Evolutionary conservation across 2,329 filamentous ascomycete genomes (phyloP), one percentile per base, ranked within the genome.

Genomic region (Trichoderma gracile): DNA sequence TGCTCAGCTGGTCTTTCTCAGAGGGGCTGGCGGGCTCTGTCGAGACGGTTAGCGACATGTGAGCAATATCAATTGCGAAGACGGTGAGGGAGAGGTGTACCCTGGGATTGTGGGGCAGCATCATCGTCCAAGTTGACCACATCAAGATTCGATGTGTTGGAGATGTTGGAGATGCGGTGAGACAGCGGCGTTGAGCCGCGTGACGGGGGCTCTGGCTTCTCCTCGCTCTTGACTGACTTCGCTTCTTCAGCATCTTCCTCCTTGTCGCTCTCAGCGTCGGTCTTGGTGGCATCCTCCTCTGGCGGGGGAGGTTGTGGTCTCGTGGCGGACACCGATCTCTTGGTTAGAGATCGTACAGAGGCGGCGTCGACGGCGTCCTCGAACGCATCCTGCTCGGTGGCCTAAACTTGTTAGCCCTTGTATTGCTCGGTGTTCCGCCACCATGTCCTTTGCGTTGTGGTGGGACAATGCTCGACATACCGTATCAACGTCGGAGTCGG

Each of bases 311-410:
- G 64, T n/a, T 71, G 64, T 57, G 68, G 73, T 66, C 75, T 78
- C 45, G 77, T 71, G 52, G 74, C 68, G 19, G 77, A 77, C 38
- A 71, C 69, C 60, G 73, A 70, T 73, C 82, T 78, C 69, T 80
- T 81, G 43, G 84, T 87, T 67, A 92, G 77, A 27, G 89, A 92
- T 66, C 89, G 85, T 59, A 85, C 80, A 40, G 86, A 88, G 52
- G 80, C 77, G 66, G 82, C 85, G 76, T 91, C 89, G 70, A 86
- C 80, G 63, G 91, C 92, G 81, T 97, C 92, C 78, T 96, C 92
- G 73, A 96, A 96, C 17, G 85, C 70, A 46, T 78, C 77, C 38
- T 73, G 66, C 33, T 77, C 77, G 42, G 69, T 68, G 45, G 66
- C 65, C 75, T 78, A 63, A 63, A 27, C 64, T 56, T 25, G 69